These are phyloP conservation scores for Lipomyces starkeyi DNA, from an alignment of 805 yeast species.

Conservation along the genomic window DNA sequence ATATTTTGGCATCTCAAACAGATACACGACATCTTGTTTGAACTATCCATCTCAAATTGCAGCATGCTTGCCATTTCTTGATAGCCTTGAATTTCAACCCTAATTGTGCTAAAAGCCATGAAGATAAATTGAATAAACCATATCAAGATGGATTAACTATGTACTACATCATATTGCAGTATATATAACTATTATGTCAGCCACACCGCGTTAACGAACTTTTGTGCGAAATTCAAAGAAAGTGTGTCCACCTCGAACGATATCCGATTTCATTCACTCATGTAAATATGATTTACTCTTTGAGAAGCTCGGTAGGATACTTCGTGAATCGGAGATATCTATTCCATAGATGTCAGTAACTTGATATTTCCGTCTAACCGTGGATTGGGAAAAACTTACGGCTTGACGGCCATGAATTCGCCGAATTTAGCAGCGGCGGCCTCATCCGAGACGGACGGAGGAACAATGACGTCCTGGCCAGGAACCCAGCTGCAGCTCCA, in stretches of 20 bases:
- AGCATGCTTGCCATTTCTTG: too few species aligned
- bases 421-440: slow-evolving; percentile 84
- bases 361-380: background rate
- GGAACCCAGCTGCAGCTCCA: slow-evolving; percentile 62
- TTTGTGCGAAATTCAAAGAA: background rate
- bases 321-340: slow-evolving; percentile 39
- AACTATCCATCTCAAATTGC: too few species aligned
- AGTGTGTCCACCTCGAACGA: background rate
- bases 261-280: background rate
- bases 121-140: background rate
- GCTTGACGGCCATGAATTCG: slow-evolving; percentile 82
- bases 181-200: background rate
- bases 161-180: background rate
- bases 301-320: slow-evolving; percentile 39
- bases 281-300: slow-evolving; percentile 11
- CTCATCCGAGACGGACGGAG: slow-evolving; percentile 81
- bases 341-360: background rate
- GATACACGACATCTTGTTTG: background rate
- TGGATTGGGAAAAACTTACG: slow-evolving; percentile 52
- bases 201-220: background rate
- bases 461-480: slow-evolving; percentile 91
- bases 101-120: too few species aligned
- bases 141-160: background rate
- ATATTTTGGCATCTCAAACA: background rate
- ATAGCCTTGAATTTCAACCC: too few species aligned